Percentiles rank a stretch among this genome's conserved stretches.
phyloP scores from a whole-genome alignment of 73 alveolate species.

The Symbiodinium natans region DNA sequence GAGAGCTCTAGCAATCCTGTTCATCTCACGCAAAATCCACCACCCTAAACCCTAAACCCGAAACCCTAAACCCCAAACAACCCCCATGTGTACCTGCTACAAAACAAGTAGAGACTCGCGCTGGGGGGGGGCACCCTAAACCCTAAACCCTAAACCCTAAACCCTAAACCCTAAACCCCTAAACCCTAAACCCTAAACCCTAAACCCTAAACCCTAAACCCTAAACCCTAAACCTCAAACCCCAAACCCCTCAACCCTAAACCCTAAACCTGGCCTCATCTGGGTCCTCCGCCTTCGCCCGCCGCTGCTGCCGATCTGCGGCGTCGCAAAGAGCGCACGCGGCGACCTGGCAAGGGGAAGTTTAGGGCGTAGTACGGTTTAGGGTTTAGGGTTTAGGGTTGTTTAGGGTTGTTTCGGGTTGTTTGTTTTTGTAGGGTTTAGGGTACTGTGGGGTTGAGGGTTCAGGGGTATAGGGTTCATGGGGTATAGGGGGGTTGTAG shows the following conservation, averaged over 20 bases:
- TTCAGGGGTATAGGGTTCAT: no score
- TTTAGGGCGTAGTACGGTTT: no score
- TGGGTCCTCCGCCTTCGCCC: constrained; percentile 4
- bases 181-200: neutral
- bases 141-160: neutral
- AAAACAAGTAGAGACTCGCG: no score
- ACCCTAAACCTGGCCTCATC: neutral
- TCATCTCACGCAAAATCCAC: no score
- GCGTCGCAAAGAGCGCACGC: constrained; percentile 89
- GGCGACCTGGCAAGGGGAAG: neutral
- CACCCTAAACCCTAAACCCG: neutral
- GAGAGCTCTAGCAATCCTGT: constrained; percentile 3
- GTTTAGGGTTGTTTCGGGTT: neutral
- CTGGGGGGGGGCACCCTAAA: neutral
- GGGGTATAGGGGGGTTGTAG: neutral
- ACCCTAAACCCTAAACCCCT: neutral
- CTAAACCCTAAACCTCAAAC: neutral
- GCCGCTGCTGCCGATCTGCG: constrained; percentile 23
- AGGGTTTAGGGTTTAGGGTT: neutral
- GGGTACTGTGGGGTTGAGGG: neutral
- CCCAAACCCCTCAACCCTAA: neutral
- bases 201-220: neutral
- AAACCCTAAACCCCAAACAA: neutral
- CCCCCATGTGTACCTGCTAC: no score
- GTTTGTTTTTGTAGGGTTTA: no score